Percentiles rank a stretch among this genome's conserved stretches.
Conservation (phyloP, 805 yeast genomes). For the Hyphopichia homilentoma region DNA sequence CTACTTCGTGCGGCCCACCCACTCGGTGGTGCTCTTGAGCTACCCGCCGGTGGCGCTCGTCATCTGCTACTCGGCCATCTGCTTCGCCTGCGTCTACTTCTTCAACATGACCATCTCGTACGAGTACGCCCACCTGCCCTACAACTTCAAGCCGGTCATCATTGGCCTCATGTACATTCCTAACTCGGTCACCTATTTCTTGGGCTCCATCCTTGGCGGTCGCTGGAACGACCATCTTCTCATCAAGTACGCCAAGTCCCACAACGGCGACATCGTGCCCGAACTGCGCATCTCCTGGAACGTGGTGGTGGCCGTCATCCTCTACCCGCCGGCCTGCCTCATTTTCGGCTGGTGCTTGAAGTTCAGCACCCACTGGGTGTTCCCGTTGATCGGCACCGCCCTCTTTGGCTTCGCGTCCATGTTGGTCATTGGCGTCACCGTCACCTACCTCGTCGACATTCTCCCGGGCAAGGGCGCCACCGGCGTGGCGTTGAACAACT, state of each 20-base stretch:
- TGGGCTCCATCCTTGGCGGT: conserved; percentile 80
- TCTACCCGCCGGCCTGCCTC: conserved; percentile 62
- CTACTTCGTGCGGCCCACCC: conserved; percentile 55
- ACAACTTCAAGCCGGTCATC: conserved; percentile 60
- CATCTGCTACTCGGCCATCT: conserved; percentile 62
- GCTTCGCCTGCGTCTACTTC: conserved; percentile 67
- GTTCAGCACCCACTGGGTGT: conserved; percentile 64
- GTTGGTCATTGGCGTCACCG: conserved; percentile 78
- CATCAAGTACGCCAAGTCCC: conserved; percentile 45
- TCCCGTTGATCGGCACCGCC: conserved; percentile 79
- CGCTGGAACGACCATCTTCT: conserved; percentile 68
- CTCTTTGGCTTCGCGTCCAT: conserved; percentile 78
- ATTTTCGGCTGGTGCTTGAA: conserved; percentile 83
- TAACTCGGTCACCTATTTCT: conserved; percentile 70
- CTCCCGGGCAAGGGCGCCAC: conserved; percentile 88
- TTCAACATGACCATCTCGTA: conserved; percentile 71
- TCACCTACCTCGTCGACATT: conserved; percentile 78
- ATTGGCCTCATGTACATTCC: conserved; percentile 80
- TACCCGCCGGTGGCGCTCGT: conserved; percentile 76
- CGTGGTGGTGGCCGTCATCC: conserved; percentile 57
- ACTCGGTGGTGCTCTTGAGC: conserved; percentile 54
- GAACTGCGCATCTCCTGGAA: conserved; percentile 80
- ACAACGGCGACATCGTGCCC: conserved; percentile 66
- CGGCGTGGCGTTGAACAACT: conserved; percentile 79
- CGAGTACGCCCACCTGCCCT: conserved; percentile 60